phyloP scores from a whole-genome alignment of 1,139 yeast species.

The Yamadazyma kanchanaburiensis region DNA sequence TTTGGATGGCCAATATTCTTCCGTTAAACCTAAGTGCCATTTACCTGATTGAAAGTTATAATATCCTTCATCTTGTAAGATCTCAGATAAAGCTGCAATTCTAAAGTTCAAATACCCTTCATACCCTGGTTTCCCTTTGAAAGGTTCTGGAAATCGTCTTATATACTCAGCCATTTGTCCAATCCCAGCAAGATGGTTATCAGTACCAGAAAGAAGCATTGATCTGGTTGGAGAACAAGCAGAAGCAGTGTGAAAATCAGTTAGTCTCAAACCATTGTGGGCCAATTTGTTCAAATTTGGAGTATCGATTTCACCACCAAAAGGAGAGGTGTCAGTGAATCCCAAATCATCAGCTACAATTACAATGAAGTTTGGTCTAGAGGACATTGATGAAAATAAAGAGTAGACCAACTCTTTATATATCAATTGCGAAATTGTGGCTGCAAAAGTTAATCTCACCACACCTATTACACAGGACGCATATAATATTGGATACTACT shows the following conservation, averaged over 20 bases:
- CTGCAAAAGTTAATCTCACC: no score
- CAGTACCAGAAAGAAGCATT: slow-evolving; percentile 60
- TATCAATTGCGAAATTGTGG: slow-evolving; percentile 6
- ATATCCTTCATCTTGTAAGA: slow-evolving; percentile 46
- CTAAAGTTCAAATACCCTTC: slow-evolving; percentile 53
- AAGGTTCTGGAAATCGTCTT: slow-evolving; percentile 29
- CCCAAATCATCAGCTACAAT: slow-evolving; percentile 65
- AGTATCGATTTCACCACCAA: slow-evolving; percentile 58
- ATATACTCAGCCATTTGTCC: slow-evolving; percentile 59
- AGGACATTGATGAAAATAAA: slow-evolving; percentile 1
- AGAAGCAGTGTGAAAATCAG: slow-evolving; percentile 62
- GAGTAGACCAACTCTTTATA: neutral
- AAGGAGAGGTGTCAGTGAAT: slow-evolving; percentile 53
- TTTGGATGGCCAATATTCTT: slow-evolving; percentile 48
- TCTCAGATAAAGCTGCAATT: slow-evolving; percentile 54
- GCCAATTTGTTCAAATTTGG: slow-evolving; percentile 51
- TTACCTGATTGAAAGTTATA: slow-evolving; percentile 51
- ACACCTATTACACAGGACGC: no score
- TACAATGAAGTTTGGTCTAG: slow-evolving; percentile 45
- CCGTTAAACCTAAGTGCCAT: slow-evolving; percentile 54
- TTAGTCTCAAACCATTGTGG: slow-evolving; percentile 41
- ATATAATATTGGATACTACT: no score
- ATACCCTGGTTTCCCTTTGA: slow-evolving; percentile 51
- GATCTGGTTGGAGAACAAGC: slow-evolving; percentile 67
- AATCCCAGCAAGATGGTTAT: slow-evolving; percentile 58